Evolutionary conservation across 176 grass and related monocot genomes (phyloP).

Genomic region (Saccharum officinarum): DNA sequence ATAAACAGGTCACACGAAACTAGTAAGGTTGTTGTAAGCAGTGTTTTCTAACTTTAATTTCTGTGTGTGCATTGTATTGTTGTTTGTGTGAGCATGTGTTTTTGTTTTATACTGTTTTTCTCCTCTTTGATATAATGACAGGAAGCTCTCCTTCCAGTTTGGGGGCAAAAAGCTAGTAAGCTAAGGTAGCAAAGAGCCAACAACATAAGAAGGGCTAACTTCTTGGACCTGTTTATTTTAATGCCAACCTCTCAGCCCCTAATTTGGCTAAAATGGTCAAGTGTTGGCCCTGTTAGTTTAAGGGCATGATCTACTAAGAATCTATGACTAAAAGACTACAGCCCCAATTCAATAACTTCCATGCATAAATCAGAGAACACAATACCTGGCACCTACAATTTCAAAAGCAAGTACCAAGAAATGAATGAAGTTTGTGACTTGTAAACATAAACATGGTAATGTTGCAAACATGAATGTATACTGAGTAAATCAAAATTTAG

Average conservation of each 20-base stretch:
- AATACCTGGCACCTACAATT: slow-evolving; percentile 2
- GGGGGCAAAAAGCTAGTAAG: slow-evolving; percentile 4
- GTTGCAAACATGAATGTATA: not conserved
- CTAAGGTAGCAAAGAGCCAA: slow-evolving; percentile 1
- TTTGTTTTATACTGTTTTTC: too few species aligned
- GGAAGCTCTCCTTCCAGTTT: too few species aligned
- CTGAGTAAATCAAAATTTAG: slow-evolving; percentile 13
- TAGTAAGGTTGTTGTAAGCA: not conserved
- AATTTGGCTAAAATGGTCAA: not conserved
- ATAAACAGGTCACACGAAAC: slow-evolving; percentile 4
- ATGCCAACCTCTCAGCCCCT: not conserved
- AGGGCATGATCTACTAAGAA: not conserved
- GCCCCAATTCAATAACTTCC: not conserved
- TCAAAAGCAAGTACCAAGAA: not conserved
- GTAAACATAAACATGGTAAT: not conserved
- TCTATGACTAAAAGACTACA: not conserved
- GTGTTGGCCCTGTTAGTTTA: not conserved
- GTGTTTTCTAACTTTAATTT: too few species aligned
- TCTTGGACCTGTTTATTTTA: not conserved
- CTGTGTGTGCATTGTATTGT: too few species aligned
- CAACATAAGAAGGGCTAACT: not conserved
- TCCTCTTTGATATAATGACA: too few species aligned
- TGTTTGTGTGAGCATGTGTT: too few species aligned
- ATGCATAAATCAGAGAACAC: slow-evolving; percentile 1
- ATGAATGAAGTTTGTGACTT: not conserved